Base-by-base conservation (phyloP, 768 basidiomycete genomes). In the Suillus spraguei region DNA sequence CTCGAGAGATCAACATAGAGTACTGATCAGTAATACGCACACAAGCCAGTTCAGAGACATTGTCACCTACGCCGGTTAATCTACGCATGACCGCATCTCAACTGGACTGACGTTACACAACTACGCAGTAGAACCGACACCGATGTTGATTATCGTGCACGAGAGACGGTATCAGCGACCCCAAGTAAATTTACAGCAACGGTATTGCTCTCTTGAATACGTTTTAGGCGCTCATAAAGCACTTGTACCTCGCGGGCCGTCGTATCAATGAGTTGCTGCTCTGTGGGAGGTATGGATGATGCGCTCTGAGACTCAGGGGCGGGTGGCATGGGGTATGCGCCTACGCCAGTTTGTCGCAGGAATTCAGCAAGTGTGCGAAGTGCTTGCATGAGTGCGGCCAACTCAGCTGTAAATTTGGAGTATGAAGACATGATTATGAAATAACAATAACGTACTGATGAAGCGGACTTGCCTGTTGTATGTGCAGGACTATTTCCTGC, bases 261-360 rank as follows among this genome's bases (percentile, higher is more conserved):
- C 33, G 82, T 78, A 4, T 71, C 69, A 13, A 85, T 69, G 28
- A 87, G 71, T 63, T 83, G 76, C 9, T 82, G 79, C 68, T 86
- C 86, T 0, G 75, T 79, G 2, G 80, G 84, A 11, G 70, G 39
- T 58, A 52, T 47, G 38, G 68, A 46, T 46, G 63, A 58, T 36
- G 49, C 65, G 44, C 67, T 63, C 14, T 60, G 46, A 61, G 39
- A 24, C 46, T 67, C 66, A 22, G 56, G 65, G 24, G 68, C 50
- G 1, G 77, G 75, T 5, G 83, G 72, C 11, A 87, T 66, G 1
- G 89, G 88, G 54, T 88, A 80, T 2, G 86, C 88, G 2, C 89
- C 90, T 20, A 90, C 81, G n/a, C 89, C 89, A 0, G 84, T 82
- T 59, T 84, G 79, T 2, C 83, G 80, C 65, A 90, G 75, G 38